Percentiles rank a stretch among this genome's conserved stretches.
These are phyloP conservation scores for Setomelanomma holmii DNA, from an alignment of 2,329 filamentous ascomycete species.

Conservation along the genomic window DNA sequence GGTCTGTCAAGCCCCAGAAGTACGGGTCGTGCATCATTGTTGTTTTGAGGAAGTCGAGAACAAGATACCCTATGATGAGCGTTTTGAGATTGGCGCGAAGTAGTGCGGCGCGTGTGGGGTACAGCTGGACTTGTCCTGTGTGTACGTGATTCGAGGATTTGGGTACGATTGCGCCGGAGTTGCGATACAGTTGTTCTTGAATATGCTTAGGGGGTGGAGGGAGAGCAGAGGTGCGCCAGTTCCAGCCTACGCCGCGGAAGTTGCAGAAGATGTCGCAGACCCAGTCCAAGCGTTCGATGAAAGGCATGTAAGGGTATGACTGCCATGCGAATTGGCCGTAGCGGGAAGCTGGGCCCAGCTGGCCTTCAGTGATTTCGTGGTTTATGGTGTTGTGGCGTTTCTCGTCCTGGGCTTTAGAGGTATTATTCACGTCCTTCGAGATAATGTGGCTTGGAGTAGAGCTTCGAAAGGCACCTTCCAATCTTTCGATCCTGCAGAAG, in stretches of 20 bases:
- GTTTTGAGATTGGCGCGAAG: conserved; percentile 44
- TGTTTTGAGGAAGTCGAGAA: conserved; percentile 74
- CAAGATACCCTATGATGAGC: conserved; percentile 66
- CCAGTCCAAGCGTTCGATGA: conserved; percentile 65
- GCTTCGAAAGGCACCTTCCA: conserved; percentile 30
- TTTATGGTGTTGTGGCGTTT: background rate
- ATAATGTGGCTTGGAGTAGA: background rate
- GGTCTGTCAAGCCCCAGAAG: conserved; percentile 70
- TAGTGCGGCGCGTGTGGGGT: conserved; percentile 42
- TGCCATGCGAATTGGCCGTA: conserved; percentile 60
- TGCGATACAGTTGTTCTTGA: conserved; percentile 46
- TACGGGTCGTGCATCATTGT: conserved; percentile 79
- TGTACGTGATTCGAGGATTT: conserved; percentile 28
- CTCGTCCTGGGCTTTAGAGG: background rate
- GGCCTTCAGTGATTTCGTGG: conserved; percentile 16
- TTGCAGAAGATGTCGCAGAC: conserved; percentile 63
- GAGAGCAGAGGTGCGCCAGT: conserved; percentile 61
- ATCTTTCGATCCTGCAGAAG: conserved; percentile 63
- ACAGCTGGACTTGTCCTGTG: conserved; percentile 47
- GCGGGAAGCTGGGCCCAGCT: conserved; percentile 35
- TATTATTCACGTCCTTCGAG: too few species aligned
- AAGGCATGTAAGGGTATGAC: conserved; percentile 55
- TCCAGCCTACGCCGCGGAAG: conserved; percentile 68
- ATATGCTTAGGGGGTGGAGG: conserved; percentile 53
- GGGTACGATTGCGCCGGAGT: conserved; percentile 24